Evolutionary conservation across 1,139 yeast genomes (phyloP).

Genomic region (Wickerhamomyces sp.): DNA sequence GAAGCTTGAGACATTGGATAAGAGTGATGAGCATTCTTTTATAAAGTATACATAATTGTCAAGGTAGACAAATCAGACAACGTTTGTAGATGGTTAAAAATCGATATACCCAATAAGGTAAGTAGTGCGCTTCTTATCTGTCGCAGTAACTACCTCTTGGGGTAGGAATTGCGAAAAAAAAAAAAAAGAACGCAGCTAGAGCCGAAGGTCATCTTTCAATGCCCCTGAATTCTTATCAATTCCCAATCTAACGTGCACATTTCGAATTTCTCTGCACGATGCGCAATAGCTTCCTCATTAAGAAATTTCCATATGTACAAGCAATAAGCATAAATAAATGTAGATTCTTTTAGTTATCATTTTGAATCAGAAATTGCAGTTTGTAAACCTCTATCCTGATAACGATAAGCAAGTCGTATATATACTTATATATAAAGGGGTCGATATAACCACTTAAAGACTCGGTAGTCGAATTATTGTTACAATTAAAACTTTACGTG

Average conservation of each 20-base stretch:
- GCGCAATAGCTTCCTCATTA: slow-evolving; percentile 1
- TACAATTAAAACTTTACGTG: no score
- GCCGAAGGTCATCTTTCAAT: background rate
- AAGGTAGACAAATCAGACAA: no score
- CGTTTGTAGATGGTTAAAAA: no score
- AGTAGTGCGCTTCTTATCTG: slow-evolving; percentile 1
- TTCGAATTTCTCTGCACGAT: no score
- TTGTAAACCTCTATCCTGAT: background rate
- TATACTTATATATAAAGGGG: background rate
- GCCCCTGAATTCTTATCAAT: background rate
- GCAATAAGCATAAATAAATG: background rate
- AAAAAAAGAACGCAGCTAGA: background rate
- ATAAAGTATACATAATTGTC: no score
- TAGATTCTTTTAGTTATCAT: background rate
- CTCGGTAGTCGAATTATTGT: background rate
- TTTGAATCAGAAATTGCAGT: background rate
- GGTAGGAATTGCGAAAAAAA: slow-evolving; percentile 3
- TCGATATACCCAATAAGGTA: no score
- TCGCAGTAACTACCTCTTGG: background rate
- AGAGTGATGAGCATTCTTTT: background rate
- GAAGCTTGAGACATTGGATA: background rate
- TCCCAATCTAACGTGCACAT: background rate
- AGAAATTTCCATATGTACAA: slow-evolving; percentile 1
- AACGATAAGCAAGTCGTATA: background rate
- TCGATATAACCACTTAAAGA: background rate